Evolutionary conservation across 805 yeast genomes (phyloP).

Genomic region (Wickerhamiella allomyrinae): DNA sequence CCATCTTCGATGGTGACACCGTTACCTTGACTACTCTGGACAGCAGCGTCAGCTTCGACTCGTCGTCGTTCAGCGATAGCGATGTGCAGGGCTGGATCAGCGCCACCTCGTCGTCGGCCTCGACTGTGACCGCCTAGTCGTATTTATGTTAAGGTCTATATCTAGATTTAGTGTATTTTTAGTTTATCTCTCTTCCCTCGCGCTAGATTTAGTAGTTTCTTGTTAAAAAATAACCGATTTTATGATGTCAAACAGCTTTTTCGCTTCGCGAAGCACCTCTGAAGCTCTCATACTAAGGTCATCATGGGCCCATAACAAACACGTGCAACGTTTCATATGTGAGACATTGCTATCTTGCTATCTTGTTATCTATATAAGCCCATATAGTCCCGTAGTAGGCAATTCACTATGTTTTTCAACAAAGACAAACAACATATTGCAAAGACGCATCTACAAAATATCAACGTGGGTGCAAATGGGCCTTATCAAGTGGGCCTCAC

Average conservation of each 20-base stretch:
- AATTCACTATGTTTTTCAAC: not conserved
- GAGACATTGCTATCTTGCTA: not conserved
- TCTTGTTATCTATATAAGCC: not conserved
- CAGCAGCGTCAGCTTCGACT: constrained; percentile 34
- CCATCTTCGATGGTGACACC: constrained; percentile 44
- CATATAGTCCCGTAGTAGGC: not conserved
- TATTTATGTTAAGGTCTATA: not conserved
- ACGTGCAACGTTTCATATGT: not conserved
- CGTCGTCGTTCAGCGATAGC: constrained; percentile 35
- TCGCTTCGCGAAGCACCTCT: too few species aligned
- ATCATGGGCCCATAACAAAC: not conserved
- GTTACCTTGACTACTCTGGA: constrained; percentile 45
- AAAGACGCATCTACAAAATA: too few species aligned
- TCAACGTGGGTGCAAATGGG: too few species aligned
- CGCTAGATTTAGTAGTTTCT: not conserved
- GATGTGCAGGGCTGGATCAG: constrained; percentile 32
- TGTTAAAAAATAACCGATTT: too few species aligned
- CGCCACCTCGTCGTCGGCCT: not conserved
- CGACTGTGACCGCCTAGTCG: not conserved
- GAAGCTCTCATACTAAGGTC: not conserved
- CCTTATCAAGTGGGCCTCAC: not conserved
- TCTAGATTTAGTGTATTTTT: not conserved
- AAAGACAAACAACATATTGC: too few species aligned
- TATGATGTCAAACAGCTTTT: too few species aligned
- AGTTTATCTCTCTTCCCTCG: not conserved